These are phyloP conservation scores for Kwoniella botswanensis DNA, from an alignment of 768 basidiomycete genomes.

Conservation along the genomic window DNA sequence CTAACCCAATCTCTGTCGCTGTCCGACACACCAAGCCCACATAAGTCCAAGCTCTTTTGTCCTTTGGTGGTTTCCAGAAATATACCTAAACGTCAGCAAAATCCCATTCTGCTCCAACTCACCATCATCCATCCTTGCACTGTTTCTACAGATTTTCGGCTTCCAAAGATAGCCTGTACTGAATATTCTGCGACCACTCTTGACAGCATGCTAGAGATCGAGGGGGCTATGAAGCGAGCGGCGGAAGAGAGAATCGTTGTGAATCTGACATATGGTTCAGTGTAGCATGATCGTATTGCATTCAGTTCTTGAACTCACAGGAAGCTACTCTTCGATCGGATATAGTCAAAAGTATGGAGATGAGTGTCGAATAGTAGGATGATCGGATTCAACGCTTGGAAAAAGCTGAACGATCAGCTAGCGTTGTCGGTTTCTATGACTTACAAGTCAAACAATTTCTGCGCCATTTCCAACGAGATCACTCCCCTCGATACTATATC, in stretches of 20 bases:
- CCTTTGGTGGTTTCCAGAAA: conserved; percentile 29
- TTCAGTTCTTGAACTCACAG: conserved; percentile 60
- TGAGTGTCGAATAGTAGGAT: conserved; percentile 85
- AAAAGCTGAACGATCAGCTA: conserved; percentile 61
- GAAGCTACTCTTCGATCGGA: conserved; percentile 77
- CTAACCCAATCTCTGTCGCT: conserved; percentile 28
- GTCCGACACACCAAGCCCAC: conserved; percentile 27
- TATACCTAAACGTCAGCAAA: conserved; percentile 12
- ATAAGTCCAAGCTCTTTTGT: conserved; percentile 31
- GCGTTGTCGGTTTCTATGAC: not conserved
- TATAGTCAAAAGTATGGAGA: conserved; percentile 78
- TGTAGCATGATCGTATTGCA: no score
- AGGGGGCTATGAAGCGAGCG: conserved; percentile 26
- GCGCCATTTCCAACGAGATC: conserved; percentile 20
- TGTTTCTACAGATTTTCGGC: conserved; percentile 10
- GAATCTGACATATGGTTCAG: conserved; percentile 18
- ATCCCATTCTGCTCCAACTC: not conserved
- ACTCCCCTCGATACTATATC: conserved; percentile 20
- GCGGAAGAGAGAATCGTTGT: conserved; percentile 22
- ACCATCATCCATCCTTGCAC: conserved; percentile 33
- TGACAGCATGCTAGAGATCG: conserved; percentile 5
- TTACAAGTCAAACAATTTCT: conserved; percentile 19
- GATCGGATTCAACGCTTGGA: conserved; percentile 83
- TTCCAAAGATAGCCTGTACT: conserved; percentile 22
- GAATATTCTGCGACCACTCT: conserved; percentile 17